Evolutionary conservation across 1,284 basidiomycete genomes (phyloP), one percentile per base, ranked within the genome.

Genomic region (Athelia sp.): DNA sequence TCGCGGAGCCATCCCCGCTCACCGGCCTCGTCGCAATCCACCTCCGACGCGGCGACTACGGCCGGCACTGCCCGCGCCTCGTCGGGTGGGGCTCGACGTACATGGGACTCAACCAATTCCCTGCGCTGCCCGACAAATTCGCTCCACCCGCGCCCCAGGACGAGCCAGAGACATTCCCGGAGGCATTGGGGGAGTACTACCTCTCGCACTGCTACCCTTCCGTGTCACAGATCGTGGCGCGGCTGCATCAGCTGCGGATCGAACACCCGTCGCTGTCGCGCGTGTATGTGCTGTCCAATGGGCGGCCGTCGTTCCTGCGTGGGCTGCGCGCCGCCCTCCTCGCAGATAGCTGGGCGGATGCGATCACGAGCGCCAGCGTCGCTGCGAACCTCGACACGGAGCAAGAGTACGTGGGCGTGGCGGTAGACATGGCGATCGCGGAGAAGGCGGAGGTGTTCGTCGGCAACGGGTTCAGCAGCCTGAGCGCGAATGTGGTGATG

Each of bases 391-490:
- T 78, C 42, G 71, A 73, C 46, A 47, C 65, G 51, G 71, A 74
- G 47, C 79, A 85, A 57, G 66, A 65, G 21, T 70, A 81, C 42
- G 75, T 87, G 1, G 71, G 70, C 17, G 76, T 79, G 54, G 82
- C 78, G 8, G 76, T 87, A 14, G 85, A 88, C 64, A 86, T 86
- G 80, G 82, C 79, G 22, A 76, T 89, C 29, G 85, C 81, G 0
- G 74, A 84, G 57, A 68, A 75, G 45, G 79, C 83, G 1, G 81
- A 84, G 53, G 79, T 87, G 50, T 88, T 87, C 63, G 68, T 89
- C 14, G 85, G 85, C 2, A 93, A 91, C 58, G 90, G 87, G 63
- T 84, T 88, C 59, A 64, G 83, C 72, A 82, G 78, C 52, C 51
- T 82, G 51, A 72, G 72, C 15, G 73, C 79, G 15, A 82, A 82